Percentiles rank a stretch among this genome's conserved stretches.
These are phyloP conservation scores for Trichomonascus vanleenenianus DNA, from an alignment of 805 yeast genomes.

Conservation along the genomic window DNA sequence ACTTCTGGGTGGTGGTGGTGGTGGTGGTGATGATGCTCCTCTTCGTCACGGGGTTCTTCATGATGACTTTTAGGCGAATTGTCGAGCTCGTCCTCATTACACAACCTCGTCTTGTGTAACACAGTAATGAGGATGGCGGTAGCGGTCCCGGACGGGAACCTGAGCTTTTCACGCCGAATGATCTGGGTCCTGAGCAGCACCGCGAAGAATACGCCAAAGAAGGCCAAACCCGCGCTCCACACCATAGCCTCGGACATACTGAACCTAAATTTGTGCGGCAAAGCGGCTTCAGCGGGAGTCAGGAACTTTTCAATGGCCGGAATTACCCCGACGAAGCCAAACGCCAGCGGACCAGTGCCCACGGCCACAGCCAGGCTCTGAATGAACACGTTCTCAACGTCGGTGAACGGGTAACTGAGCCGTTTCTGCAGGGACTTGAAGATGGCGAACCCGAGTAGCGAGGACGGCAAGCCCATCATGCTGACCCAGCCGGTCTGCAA, in stretches of 20 bases:
- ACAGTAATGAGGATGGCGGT: constrained; percentile 91
- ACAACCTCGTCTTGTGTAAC: constrained; percentile 39
- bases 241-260: constrained; percentile 48
- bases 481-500: constrained; percentile 98
- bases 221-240: constrained; percentile 85
- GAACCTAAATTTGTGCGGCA: constrained; percentile 31
- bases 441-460: constrained; percentile 75
- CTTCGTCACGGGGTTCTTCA: background rate
- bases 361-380: constrained; percentile 94
- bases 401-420: constrained; percentile 47
- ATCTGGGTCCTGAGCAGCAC: constrained; percentile 82
- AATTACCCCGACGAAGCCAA: constrained; percentile 89
- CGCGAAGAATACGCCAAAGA: constrained; percentile 94
- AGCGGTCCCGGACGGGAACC: constrained; percentile 93
- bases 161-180: constrained; percentile 75
- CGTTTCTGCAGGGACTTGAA: constrained; percentile 49
- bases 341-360: constrained; percentile 95
- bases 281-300: constrained; percentile 70
- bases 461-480: constrained; percentile 97
- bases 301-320: constrained; percentile 93
- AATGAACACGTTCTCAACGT: constrained; percentile 88
- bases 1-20: too few species aligned
- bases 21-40: constrained; percentile 1
- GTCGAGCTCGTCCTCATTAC: constrained; percentile 13
- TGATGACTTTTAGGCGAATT: constrained; percentile 2